These are phyloP conservation scores for Penicillium sp. DNA, from an alignment of 2,329 filamentous ascomycete genomes.

Conservation along the genomic window DNA sequence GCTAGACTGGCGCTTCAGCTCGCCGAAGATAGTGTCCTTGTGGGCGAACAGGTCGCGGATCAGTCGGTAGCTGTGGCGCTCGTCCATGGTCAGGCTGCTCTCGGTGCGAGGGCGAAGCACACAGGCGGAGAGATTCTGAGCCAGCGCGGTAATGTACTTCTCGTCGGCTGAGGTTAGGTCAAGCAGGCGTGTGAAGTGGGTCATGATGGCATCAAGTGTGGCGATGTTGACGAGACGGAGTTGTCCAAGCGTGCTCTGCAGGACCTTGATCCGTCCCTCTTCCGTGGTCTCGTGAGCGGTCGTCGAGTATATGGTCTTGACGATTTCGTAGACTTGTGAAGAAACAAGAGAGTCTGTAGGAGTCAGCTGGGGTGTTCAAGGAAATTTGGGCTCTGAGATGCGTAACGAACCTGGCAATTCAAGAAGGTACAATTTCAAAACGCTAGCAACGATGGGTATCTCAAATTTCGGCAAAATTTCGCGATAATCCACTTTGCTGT, in stretches of 20 bases:
- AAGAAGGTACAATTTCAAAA: slow-evolving; percentile 90
- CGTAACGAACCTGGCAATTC: slow-evolving; percentile 82
- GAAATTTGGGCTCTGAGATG: slow-evolving; percentile 12
- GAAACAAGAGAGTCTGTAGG: slow-evolving; percentile 92
- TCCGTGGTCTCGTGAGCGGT: slow-evolving; percentile 77
- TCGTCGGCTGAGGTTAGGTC: slow-evolving; percentile 97
- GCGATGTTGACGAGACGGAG: slow-evolving; percentile 96
- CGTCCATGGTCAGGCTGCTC: slow-evolving; percentile 90
- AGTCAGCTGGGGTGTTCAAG: background rate
- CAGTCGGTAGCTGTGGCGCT: slow-evolving; percentile 88
- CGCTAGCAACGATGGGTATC: slow-evolving; percentile 88
- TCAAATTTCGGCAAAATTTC: slow-evolving; percentile 87
- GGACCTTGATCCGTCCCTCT: slow-evolving; percentile 79
- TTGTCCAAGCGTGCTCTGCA: slow-evolving; percentile 94
- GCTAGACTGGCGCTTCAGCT: slow-evolving; percentile 76
- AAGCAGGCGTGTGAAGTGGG: slow-evolving; percentile 95
- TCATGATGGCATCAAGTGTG: slow-evolving; percentile 97
- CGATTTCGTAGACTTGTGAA: slow-evolving; percentile 97
- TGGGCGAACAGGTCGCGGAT: slow-evolving; percentile 90
- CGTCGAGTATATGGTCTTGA: slow-evolving; percentile 93
- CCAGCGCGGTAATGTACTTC: slow-evolving; percentile 74
- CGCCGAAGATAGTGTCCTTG: slow-evolving; percentile 94
- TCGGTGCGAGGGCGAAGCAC: slow-evolving; percentile 85
- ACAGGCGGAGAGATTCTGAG: slow-evolving; percentile 77
- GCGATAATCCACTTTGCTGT: slow-evolving; percentile 76